These are phyloP conservation scores for Wickerhamiella domercqiae DNA, from an alignment of 805 yeast species.

Conservation along the genomic window DNA sequence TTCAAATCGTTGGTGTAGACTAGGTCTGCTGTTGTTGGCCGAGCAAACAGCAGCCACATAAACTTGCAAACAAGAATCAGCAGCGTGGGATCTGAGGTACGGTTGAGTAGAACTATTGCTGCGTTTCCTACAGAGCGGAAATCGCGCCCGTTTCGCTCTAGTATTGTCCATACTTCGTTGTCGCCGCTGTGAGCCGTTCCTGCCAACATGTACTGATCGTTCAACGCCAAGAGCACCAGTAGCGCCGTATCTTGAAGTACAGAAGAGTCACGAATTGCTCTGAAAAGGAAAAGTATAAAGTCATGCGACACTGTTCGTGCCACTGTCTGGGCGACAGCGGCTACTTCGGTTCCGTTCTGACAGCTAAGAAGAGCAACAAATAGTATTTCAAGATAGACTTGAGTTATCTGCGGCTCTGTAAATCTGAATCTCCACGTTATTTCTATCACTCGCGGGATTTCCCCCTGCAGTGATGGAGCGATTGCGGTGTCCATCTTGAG, in stretches of 20 bases:
- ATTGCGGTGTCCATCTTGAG: neutral
- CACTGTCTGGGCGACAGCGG: conserved; percentile 1
- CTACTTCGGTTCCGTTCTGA: conserved; percentile 4
- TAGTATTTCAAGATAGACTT: conserved; percentile 35
- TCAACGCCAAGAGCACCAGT: conserved; percentile 54
- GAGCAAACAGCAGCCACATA: conserved; percentile 57
- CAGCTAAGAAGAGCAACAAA: conserved; percentile 18
- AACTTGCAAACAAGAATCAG: conserved; percentile 70
- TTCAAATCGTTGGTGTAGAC: conserved; percentile 73
- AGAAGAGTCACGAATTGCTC: conserved; percentile 27
- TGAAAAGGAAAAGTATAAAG: conserved; percentile 35
- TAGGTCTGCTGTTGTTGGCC: conserved; percentile 45
- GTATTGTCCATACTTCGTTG: conserved; percentile 41
- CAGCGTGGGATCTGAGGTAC: conserved; percentile 51
- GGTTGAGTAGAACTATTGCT: conserved; percentile 58
- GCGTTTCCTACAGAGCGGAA: conserved; percentile 50
- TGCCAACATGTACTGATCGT: conserved; percentile 75
- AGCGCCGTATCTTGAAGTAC: conserved; percentile 39
- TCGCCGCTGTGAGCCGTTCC: conserved; percentile 2
- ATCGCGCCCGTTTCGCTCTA: conserved; percentile 31
- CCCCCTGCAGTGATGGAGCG: neutral
- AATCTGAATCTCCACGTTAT: conserved; percentile 28
- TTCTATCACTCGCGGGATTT: conserved; percentile 22
- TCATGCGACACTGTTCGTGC: conserved; percentile 25
- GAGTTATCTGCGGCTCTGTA: conserved; percentile 26